Conservation (phyloP, 2,329 filamentous ascomycete genomes). For the Macrophomina pseudophaseolina region DNA sequence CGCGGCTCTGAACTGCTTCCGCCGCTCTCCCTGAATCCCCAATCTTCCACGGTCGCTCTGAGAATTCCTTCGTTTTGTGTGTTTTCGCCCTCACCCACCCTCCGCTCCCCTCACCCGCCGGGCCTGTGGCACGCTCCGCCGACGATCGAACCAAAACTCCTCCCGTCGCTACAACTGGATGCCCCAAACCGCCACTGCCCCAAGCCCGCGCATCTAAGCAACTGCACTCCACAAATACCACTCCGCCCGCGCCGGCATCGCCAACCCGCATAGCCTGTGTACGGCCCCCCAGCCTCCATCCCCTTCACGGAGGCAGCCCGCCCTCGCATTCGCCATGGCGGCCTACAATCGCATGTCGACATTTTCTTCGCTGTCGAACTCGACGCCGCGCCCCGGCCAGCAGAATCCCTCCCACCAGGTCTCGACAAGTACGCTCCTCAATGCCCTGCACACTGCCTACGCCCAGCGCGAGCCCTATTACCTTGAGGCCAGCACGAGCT, state of each 20-base stretch:
- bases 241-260: not conserved
- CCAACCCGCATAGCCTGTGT: not conserved
- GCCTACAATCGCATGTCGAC: constrained; percentile 61
- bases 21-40: constrained; percentile 11
- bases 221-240: not conserved
- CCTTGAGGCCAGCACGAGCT: constrained; percentile 85
- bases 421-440: constrained; percentile 90
- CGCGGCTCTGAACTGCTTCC: constrained; percentile 11
- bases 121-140: constrained; percentile 4
- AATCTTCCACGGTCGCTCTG: constrained; percentile 12
- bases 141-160: constrained; percentile 15
- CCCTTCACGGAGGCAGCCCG: constrained; percentile 3
- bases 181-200: not conserved
- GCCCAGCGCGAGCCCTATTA: constrained; percentile 79
- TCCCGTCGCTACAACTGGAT: constrained; percentile 22
- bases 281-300: constrained; percentile 3
- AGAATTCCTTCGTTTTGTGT: constrained; percentile 18
- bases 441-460: constrained; percentile 89
- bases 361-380: constrained; percentile 66
- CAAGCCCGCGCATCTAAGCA: constrained; percentile 1
- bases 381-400: constrained; percentile 56
- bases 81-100: constrained; percentile 5
- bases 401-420: constrained; percentile 77
- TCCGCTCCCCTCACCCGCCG: constrained; percentile 9
- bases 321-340: constrained; percentile 48